A percentile compares a stretch with the other conserved stretches of the same genome.
Evolutionary conservation across 1,284 basidiomycete species (phyloP).

Genomic region (Trichosporon inkin): DNA sequence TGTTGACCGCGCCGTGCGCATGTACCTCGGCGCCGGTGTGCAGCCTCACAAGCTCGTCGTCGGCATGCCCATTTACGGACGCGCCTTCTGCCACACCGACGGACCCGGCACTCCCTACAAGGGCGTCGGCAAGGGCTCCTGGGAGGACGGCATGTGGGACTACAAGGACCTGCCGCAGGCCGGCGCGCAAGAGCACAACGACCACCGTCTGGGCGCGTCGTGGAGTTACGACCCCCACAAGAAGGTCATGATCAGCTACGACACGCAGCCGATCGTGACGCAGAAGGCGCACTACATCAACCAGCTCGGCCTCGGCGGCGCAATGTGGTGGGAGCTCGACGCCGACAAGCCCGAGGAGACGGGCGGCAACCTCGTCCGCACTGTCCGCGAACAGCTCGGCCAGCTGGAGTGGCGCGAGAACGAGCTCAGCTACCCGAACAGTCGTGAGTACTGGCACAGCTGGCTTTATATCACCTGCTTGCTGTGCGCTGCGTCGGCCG

Average conservation of each 20-base stretch:
- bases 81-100: slow-evolving; percentile 71
- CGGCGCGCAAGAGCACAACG: slow-evolving; percentile 64
- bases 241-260: slow-evolving; percentile 69
- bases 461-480: neutral
- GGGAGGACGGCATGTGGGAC: slow-evolving; percentile 54
- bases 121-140: slow-evolving; percentile 60
- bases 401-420: slow-evolving; percentile 37
- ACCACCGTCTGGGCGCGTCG: slow-evolving; percentile 63
- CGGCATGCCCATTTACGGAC: slow-evolving; percentile 80
- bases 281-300: slow-evolving; percentile 73
- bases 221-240: slow-evolving; percentile 56
- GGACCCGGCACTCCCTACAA: slow-evolving; percentile 69
- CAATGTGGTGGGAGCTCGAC: slow-evolving; percentile 70
- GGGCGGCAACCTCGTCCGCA: slow-evolving; percentile 32
- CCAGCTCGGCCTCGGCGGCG: slow-evolving; percentile 62
- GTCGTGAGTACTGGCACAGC: slow-evolving; percentile 33
- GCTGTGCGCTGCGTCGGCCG: neutral
- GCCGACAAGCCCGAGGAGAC: slow-evolving; percentile 37
- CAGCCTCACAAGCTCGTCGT: slow-evolving; percentile 69
- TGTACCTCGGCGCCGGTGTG: slow-evolving; percentile 66
- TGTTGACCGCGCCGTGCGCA: slow-evolving; percentile 67
- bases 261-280: slow-evolving; percentile 66
- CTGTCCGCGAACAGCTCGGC: slow-evolving; percentile 35
- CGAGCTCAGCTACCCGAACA: slow-evolving; percentile 42
- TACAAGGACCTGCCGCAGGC: slow-evolving; percentile 69